Percentiles rank a stretch among this genome's conserved stretches.
Evolutionary conservation across 139 green algal species (phyloP).

Genomic region (Mesotaenium endlicherianum): DNA sequence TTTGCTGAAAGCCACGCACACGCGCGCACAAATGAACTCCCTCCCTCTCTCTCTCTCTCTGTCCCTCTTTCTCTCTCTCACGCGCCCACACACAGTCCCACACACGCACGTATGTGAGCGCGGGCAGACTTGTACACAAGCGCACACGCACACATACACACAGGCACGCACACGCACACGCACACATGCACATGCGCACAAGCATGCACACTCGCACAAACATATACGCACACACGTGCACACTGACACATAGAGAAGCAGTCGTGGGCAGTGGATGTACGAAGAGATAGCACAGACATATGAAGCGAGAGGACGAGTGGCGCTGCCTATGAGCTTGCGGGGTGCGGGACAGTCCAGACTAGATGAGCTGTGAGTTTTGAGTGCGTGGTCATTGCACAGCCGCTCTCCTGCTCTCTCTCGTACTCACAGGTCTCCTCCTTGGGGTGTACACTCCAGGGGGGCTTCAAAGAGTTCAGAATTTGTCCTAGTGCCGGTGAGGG

Average conservation of each 20-base stretch:
- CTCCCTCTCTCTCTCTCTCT: neutral
- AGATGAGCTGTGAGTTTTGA: no score
- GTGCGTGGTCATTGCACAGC: no score
- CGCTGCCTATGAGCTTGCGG: no score
- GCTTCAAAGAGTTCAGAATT: no score
- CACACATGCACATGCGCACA: neutral
- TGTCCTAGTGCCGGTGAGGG: no score
- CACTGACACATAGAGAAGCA: neutral
- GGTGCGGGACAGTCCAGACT: no score
- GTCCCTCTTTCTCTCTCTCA: neutral
- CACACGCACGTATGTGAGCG: neutral
- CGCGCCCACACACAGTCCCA: neutral
- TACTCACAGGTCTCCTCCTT: no score
- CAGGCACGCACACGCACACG: neutral
- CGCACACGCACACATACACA: neutral
- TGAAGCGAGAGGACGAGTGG: no score
- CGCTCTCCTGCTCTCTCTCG: no score
- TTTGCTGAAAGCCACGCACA: no score
- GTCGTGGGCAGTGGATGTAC: neutral
- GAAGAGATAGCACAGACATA: neutral
- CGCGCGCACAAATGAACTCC: no score
- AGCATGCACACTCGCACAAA: neutral
- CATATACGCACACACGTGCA: neutral
- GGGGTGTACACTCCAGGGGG: no score
- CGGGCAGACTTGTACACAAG: neutral